A percentile compares a stretch with the other conserved stretches of the same genome.
Conservation (phyloP, 23 red algal genomes). For the Agarophyton chilense region DNA sequence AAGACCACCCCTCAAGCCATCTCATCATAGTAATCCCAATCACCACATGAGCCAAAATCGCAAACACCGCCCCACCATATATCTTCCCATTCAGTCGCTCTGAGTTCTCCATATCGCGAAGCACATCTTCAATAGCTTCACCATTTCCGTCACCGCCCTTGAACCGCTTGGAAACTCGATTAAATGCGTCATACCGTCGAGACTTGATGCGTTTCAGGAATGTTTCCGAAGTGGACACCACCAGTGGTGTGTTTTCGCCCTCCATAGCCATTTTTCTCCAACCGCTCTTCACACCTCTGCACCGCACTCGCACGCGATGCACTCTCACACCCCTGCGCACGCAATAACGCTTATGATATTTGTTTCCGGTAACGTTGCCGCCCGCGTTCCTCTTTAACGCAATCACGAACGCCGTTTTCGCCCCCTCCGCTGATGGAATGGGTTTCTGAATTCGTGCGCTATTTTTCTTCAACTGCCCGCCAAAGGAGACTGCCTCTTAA, state of each 20-base stretch:
- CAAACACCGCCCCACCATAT: not conserved
- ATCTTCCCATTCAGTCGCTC: not conserved
- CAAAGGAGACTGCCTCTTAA: too few species aligned
- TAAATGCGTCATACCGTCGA: not conserved
- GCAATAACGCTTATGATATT: too few species aligned
- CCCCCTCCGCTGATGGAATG: too few species aligned
- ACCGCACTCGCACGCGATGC: not conserved
- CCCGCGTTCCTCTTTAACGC: too few species aligned
- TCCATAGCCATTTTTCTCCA: not conserved
- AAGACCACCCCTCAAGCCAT: constrained; percentile 57
- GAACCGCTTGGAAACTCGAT: not conserved
- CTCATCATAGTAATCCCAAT: constrained; percentile 12
- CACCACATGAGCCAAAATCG: constrained; percentile 27
- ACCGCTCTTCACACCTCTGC: not conserved
- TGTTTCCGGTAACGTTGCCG: too few species aligned
- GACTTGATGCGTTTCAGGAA: not conserved
- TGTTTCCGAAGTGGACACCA: not conserved
- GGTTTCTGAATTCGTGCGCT: too few species aligned
- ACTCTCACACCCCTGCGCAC: not conserved
- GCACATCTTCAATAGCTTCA: constrained; percentile 8
- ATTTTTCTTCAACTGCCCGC: too few species aligned
- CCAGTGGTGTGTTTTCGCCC: not conserved
- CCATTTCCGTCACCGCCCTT: not conserved
- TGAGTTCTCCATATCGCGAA: not conserved
- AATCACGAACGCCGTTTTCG: too few species aligned